Conservation (phyloP, 139 green algal genomes). For the Bryopsis sp. region DNA sequence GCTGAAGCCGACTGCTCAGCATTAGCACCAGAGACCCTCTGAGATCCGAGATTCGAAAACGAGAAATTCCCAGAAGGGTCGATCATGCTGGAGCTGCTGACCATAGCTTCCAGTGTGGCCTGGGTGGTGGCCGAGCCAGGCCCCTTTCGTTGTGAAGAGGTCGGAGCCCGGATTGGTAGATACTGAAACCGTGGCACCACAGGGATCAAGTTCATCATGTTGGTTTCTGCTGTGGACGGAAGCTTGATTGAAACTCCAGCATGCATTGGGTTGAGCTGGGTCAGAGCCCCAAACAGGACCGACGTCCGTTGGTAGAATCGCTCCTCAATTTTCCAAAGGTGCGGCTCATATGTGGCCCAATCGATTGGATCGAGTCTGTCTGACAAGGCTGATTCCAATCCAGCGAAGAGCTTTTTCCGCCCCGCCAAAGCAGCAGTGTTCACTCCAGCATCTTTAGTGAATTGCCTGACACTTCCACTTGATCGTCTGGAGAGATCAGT, state of each 20-base stretch:
- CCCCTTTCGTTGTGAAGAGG: background rate
- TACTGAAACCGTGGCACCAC: slow-evolving; percentile 71
- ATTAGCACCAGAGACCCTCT: background rate
- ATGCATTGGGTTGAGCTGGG: slow-evolving; percentile 37
- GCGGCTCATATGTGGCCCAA: slow-evolving; percentile 93
- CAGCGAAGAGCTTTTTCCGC: background rate
- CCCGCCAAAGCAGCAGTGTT: too few relatives aligned
- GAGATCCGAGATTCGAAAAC: background rate
- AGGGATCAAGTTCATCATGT: slow-evolving; percentile 63
- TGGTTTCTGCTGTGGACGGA: slow-evolving; percentile 39
- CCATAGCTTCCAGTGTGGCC: background rate
- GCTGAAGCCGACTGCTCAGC: background rate
- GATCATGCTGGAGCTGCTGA: too few relatives aligned
- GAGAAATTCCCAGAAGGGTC: background rate
- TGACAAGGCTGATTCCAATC: background rate
- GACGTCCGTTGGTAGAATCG: slow-evolving; percentile 47
- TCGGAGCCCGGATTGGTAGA: slow-evolving; percentile 68
- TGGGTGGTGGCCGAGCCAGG: background rate
- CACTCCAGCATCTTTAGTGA: too few relatives aligned
- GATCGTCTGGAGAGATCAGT: too few relatives aligned
- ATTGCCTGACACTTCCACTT: too few relatives aligned
- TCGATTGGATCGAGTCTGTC: slow-evolving; percentile 88
- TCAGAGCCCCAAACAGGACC: slow-evolving; percentile 66
- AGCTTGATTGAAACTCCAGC: slow-evolving; percentile 18
- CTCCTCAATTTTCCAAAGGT: slow-evolving; percentile 72